Evolutionary conservation across 2,329 filamentous ascomycete species (phyloP), one percentile per base, ranked within the genome.

Genomic region (Teratosphaeria zuluensis): DNA sequence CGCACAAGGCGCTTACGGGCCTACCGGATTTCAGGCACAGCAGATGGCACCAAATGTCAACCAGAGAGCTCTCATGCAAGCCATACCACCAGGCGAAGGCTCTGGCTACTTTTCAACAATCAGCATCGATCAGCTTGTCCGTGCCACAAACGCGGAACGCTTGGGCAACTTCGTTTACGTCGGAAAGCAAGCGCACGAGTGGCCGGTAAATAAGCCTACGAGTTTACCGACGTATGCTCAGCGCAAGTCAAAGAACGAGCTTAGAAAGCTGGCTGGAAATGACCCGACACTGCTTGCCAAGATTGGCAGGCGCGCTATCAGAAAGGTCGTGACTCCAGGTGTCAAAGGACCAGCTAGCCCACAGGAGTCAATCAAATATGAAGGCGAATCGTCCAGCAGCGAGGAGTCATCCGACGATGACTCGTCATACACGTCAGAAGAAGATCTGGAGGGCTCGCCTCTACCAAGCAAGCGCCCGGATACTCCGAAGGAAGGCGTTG

Each of bases 361-460:
- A 14, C 16, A 51, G 19, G 62, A 57, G 28, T 46, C 57, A 30
- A 67, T 65, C 60, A 69, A 69, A 53, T 63, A 66, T 55, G 68
- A 69, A 24, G 71, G 74, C 19, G 74, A 76, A 51, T 75, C 75
- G 28, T 78, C 77, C 54, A 75, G 74, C 11, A 75, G 71, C 55
- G 75, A 77, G 28, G 74, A 76, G 3, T 76, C 73, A 16, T 73
- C 74, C n/a, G 69, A 72, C 38, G 79, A 81, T 59, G 78, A 80
- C 54, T 81, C 72, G 63, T 78, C 72, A 64, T 77, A 82, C 62
- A 80, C 80, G 1, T 75, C 80, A 56, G 81, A 83, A 57, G 74
- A 75, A 21, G 76, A 79, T 14, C 76, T 78, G 35, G 81, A 84
- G 60, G 72, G 75, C 16, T 82, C 80, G 16, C 84, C 84, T 24